phyloP scores from a whole-genome alignment of 2,329 filamentous ascomycete genomes.

The Arthrinium phaeospermum region DNA sequence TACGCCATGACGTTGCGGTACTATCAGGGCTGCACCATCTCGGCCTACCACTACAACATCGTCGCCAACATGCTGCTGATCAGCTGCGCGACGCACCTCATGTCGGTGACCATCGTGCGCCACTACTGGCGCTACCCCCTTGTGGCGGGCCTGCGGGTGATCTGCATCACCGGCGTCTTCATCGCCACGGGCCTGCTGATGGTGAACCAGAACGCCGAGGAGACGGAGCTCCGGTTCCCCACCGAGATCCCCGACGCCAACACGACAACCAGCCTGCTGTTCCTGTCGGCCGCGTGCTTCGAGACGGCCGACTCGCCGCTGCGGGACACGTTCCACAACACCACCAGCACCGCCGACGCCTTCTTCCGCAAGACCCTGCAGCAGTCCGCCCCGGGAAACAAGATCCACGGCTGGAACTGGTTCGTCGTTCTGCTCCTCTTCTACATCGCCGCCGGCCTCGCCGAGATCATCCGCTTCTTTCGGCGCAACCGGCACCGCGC shows the following conservation, averaged over 20 bases:
- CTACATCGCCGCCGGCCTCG: constrained; percentile 32
- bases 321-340: constrained; percentile 25
- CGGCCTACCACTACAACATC: constrained; percentile 45
- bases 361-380: constrained; percentile 29
- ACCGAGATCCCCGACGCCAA: constrained; percentile 33
- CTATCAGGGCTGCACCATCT: constrained; percentile 39
- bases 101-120: constrained; percentile 40
- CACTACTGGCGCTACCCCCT: constrained; percentile 42
- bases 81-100: constrained; percentile 44
- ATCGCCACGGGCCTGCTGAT: constrained; percentile 40
- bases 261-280: constrained; percentile 31
- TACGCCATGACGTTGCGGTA: constrained; percentile 43
- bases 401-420: constrained; percentile 34
- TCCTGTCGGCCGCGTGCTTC: constrained; percentile 41
- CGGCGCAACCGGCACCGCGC: constrained; percentile 28
- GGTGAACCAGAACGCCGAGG: constrained; percentile 37
- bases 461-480: constrained; percentile 30
- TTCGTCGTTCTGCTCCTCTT: constrained; percentile 34
- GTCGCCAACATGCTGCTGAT: constrained; percentile 43
- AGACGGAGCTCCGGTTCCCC: constrained; percentile 31
- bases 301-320: constrained; percentile 27
- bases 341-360: constrained; percentile 22
- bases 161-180: constrained; percentile 36
- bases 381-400: constrained; percentile 29
- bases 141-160: constrained; percentile 41